Evolutionary conservation across 1,284 basidiomycete species (phyloP), one percentile per base, ranked within the genome.

Genomic region (Tylopilus orsonianus): DNA sequence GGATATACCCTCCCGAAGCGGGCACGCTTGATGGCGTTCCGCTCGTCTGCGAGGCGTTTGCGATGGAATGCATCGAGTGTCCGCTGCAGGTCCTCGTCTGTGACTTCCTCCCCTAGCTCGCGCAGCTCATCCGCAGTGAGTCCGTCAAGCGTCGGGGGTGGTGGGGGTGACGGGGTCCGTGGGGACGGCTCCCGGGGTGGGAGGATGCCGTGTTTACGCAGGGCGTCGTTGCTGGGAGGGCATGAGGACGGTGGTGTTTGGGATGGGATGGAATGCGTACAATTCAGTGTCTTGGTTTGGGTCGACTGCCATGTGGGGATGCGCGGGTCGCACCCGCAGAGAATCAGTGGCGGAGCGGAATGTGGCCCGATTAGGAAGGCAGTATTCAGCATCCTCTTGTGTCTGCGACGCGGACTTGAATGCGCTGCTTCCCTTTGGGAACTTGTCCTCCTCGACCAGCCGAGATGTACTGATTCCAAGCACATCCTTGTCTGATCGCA

Each of bases 241-340:
- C 37, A 38, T 32, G 51, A 44, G 30, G 45, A 32, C 5, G 32
- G 16, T 42, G n/a, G 37, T 41, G 22, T 10, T 34, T 22, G 38
- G 14, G 32, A 33, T 42, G 49, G 10, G 14, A 10, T 16, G 20
- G 26, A 18, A 47, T 26, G 69, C 88, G 70, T 65, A 93, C 92
- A 94, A 95, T 78, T 95, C 93, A 1, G 93, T 94, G 66, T 96
- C 93, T 73, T 93, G 87, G 75, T 93, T 79, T 8, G 87, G 78
- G 65, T 93, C 90, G 44, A 85, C 64, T 12, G 82, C 70, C 85
- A 87, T 86, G 37, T 32, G 33, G 2, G 4, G 22, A 18, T n/a
- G n/a, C n/a, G n/a, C n/a, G n/a, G n/a, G n/a, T n/a, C n/a, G n/a
- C 40, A 48, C 59, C 56, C 59, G 59, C 56, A 54, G 43, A 8